A percentile compares a stretch with the other conserved stretches of the same genome.
Conservation (phyloP, 805 yeast species). For the Saturnispora dispora region DNA sequence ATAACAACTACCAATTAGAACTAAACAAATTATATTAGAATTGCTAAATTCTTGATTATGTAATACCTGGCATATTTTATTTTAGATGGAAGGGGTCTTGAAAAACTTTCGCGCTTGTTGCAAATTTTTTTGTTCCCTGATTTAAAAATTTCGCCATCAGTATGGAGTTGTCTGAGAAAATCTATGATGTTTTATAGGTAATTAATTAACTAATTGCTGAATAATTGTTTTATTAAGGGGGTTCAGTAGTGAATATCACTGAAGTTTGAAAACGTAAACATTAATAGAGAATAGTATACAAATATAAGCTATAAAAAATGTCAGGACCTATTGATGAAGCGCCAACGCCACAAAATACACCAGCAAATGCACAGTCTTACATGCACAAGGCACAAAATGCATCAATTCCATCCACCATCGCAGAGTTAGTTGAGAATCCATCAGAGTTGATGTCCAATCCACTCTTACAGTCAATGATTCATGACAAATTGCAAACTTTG, state of each 20-base stretch:
- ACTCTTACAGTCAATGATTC: slow-evolving; percentile 74
- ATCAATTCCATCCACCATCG: slow-evolving; percentile 58
- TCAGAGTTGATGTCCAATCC: slow-evolving; percentile 53
- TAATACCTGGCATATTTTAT: too few species aligned
- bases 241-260: not conserved
- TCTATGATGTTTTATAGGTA: not conserved
- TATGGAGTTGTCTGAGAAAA: not conserved
- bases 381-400: slow-evolving; percentile 48
- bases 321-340: slow-evolving; percentile 37
- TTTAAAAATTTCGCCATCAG: not conserved
- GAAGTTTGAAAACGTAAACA: too few species aligned
- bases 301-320: not conserved
- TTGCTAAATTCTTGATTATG: too few species aligned
- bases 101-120: not conserved
- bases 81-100: not conserved
- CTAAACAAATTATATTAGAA: too few species aligned
- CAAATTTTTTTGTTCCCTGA: not conserved
- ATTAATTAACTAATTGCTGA: not conserved
- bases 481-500: slow-evolving; percentile 75
- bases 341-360: slow-evolving; percentile 98
- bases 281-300: not conserved
- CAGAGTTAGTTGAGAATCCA: slow-evolving; percentile 48
- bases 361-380: slow-evolving; percentile 74
- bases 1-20: too few species aligned
- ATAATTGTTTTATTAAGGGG: not conserved